A percentile compares a stretch with the other conserved stretches of the same genome.
phyloP scores from a whole-genome alignment of 768 basidiomycete species.

The Lentinula boryana region DNA sequence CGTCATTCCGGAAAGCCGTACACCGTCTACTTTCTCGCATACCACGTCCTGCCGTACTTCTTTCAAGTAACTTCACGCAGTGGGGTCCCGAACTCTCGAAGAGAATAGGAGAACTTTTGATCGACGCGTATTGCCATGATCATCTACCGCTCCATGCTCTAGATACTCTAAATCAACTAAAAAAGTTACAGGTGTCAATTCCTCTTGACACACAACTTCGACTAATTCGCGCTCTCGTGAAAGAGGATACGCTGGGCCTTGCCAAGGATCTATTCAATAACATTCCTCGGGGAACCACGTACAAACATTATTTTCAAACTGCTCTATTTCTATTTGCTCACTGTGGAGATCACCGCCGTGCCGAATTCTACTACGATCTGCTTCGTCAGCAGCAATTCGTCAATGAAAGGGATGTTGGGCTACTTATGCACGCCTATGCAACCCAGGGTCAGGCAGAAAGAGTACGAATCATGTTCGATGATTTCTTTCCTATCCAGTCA shows the following conservation, averaged over 20 bases:
- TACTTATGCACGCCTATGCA: constrained; percentile 54
- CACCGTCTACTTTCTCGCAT: constrained; percentile 23
- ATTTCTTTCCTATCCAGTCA: constrained; percentile 40
- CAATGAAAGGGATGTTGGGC: constrained; percentile 25
- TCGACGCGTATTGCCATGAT: constrained; percentile 30
- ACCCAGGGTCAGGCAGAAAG: constrained; percentile 31
- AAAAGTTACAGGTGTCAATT: constrained; percentile 25
- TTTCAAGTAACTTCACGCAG: constrained; percentile 14
- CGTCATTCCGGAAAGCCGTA: constrained; percentile 22
- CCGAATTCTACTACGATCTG: constrained; percentile 35
- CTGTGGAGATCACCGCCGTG: constrained; percentile 40
- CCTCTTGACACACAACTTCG: constrained; percentile 21
- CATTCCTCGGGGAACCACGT: constrained; percentile 15
- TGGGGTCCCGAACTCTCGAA: constrained; percentile 21
- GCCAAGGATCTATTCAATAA: constrained; percentile 40
- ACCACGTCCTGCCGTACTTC: constrained; percentile 21
- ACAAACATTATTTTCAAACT: constrained; percentile 26
- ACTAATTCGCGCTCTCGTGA: constrained; percentile 38
- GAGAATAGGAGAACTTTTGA: constrained; percentile 32
- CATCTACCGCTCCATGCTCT: constrained; percentile 29
- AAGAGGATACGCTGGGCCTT: constrained; percentile 26
- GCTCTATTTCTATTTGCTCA: constrained; percentile 50
- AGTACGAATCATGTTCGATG: constrained; percentile 45
- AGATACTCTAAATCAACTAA: constrained; percentile 35
- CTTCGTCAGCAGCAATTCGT: constrained; percentile 25